Evolutionary conservation across 192 early-diverging fungal species (phyloP), one percentile per base, ranked within the genome.

Genomic region (Thoreauomyces humboldtii): DNA sequence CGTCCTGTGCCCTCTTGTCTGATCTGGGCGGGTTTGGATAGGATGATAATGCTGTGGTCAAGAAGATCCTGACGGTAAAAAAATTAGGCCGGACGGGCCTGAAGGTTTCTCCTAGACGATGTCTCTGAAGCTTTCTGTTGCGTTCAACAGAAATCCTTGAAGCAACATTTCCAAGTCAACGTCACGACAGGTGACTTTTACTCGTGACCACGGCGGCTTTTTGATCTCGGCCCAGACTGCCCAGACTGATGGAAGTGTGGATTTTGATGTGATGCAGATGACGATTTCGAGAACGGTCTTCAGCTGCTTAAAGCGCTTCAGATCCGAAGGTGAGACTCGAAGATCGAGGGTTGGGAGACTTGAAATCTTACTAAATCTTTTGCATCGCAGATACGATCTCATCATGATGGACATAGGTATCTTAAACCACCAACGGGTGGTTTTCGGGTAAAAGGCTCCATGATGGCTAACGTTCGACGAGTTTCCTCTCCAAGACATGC

Each of bases 401-500:
- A 60, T 60, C 25, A 45, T 60, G 59, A 60, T 60, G 43, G 59
- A 60, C 45, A 60, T 60, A 12, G 25, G 59, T 60, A 44, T 15
- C 34, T 27, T n/a, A n/a, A n/a, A n/a, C n/a, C n/a, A n/a, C n/a
- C n/a, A n/a, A n/a, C n/a, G n/a, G n/a, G n/a, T n/a, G n/a, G n/a
- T n/a, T n/a, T n/a, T n/a, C n/a, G n/a, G n/a, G n/a, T n/a, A n/a
- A n/a, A n/a, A n/a, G n/a, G n/a, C n/a, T n/a, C n/a, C n/a, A n/a
- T n/a, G n/a, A n/a, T n/a, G n/a, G n/a, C n/a, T n/a, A n/a, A n/a
- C n/a, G n/a, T n/a, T n/a, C n/a, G n/a, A n/a, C n/a, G n/a, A n/a
- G n/a, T n/a, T n/a, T n/a, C n/a, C n/a, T n/a, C n/a, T n/a, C 3
- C 2, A 38, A 60, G 59, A 60, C 19, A 60, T 60, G 59, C 59